Conservation (phyloP, 768 basidiomycete species). For the Xerocomellus dryophilus region DNA sequence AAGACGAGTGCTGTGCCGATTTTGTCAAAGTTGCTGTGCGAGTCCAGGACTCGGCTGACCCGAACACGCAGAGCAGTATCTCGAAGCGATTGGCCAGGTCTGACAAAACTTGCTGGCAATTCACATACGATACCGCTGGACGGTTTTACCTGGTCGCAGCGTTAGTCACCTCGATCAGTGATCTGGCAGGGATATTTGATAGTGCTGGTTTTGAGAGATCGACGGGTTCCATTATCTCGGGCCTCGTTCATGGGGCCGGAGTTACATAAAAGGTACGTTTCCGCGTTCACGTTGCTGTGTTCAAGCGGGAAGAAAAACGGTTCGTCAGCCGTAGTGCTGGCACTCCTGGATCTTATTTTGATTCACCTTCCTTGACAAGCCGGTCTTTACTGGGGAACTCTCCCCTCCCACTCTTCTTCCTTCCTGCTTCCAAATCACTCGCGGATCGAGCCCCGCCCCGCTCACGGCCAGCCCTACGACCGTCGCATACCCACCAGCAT, state of each 20-base stretch:
- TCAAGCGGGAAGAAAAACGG: not conserved
- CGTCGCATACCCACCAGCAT: not conserved
- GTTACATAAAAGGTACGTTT: conserved; percentile 6
- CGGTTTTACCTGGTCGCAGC: not conserved
- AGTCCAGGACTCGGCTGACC: too few species aligned
- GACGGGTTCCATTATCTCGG: not conserved
- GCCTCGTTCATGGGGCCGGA: not conserved
- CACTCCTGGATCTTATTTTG: not conserved
- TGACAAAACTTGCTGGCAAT: not conserved
- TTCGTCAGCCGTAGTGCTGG: too few species aligned
- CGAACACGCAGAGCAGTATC: too few species aligned
- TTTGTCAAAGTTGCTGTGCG: not conserved
- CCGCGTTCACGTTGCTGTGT: not conserved
- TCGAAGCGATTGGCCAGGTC: not conserved
- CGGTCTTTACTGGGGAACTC: conserved; percentile 2
- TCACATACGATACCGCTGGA: not conserved
- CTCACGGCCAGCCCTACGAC: not conserved
- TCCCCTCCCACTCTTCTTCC: not conserved
- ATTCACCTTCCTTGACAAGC: conserved; percentile 2
- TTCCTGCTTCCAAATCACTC: not conserved
- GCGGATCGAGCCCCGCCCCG: not conserved
- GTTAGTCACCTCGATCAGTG: not conserved
- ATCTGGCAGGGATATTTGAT: not conserved
- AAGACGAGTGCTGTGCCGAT: not conserved
- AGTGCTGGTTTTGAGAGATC: not conserved